Base-by-base conservation (phyloP, 257 asterid species). In the Verbena officinalis region DNA sequence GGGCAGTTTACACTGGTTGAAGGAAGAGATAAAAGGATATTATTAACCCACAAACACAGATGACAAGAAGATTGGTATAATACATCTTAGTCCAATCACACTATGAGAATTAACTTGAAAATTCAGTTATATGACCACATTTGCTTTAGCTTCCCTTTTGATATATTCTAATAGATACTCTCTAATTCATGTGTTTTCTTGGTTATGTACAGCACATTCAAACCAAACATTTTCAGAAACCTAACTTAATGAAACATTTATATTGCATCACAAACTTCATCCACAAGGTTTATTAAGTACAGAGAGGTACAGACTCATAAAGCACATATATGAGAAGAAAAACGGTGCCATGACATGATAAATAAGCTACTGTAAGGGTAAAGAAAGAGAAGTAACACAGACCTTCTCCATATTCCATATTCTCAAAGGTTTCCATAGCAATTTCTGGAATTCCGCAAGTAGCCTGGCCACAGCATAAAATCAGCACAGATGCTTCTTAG, bases 371-470 rank as follows among this genome's bases (percentile, higher is more conserved):
- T 43, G 42, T 48, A 53, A 73, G 27, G 59, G 65, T 48, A 67
- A 59, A 15, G 11, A 53, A 69, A 43, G 52, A 57, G 49, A 65
- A 63, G 64, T 27, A 74, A 57, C 12, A 75, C 86, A 52, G 30
- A 92, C 98, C 95, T 75, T 93, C 98, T 64, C 98, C 98, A 67
- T 83, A 93, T 74, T 93, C 98, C 98, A 93, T 93, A 78, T 93
- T 93, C 76, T 93, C 98, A 71, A 89, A 93, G 75, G 98, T 93
- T 27, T 97, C 72, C 72, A 79, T 80, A 49, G 98, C 85, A 72
- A 93, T 75, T 81, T 93, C 98, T 71, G 98, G 98, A 71, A 93
- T 93, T 62, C 97, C 98, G 52, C 98, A 89, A 60, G 94, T 84
- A 75, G 98, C 98, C 98, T 93, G 75, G 72, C 40, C n/a, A n/a